These are phyloP conservation scores for Solanum tarijense DNA, from an alignment of 257 asterid species.

Conservation along the genomic window DNA sequence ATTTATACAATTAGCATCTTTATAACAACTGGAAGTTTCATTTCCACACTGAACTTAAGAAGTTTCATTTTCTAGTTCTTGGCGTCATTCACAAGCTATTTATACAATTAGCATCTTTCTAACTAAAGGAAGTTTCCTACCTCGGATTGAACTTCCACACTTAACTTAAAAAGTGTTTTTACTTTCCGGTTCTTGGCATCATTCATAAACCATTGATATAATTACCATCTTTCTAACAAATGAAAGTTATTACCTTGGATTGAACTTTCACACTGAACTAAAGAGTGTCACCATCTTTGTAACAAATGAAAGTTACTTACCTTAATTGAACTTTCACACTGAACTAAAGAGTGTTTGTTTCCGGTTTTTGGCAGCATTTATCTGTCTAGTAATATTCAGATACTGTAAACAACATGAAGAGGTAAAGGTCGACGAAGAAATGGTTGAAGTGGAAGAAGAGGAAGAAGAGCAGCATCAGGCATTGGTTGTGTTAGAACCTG, in stretches of 20 bases:
- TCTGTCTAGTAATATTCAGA: slow-evolving; percentile 70
- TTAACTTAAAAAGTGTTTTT: background rate
- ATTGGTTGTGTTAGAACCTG: slow-evolving; percentile 34
- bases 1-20: background rate
- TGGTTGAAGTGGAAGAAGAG: background rate
- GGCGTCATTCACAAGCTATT: slow-evolving; percentile 47
- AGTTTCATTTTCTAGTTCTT: background rate
- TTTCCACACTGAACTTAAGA: no score
- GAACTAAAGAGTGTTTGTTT: background rate
- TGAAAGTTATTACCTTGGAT: background rate
- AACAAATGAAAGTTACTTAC: background rate
- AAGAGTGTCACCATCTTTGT: background rate
- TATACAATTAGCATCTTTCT: background rate
- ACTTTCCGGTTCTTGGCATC: slow-evolving; percentile 35
- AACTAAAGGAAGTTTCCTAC: background rate
- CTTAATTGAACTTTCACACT: background rate
- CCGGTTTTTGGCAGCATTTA: slow-evolving; percentile 52
- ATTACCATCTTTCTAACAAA: background rate
- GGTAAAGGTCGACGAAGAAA: slow-evolving; percentile 23
- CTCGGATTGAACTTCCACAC: background rate
- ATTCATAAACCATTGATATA: slow-evolving; percentile 20
- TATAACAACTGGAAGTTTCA: background rate
- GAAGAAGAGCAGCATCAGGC: slow-evolving; percentile 29
- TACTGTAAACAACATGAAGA: slow-evolving; percentile 45
- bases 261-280: background rate